Evolutionary conservation across 75 land plant genomes (phyloP).

Genomic region (Selaginella tamariscina): DNA sequence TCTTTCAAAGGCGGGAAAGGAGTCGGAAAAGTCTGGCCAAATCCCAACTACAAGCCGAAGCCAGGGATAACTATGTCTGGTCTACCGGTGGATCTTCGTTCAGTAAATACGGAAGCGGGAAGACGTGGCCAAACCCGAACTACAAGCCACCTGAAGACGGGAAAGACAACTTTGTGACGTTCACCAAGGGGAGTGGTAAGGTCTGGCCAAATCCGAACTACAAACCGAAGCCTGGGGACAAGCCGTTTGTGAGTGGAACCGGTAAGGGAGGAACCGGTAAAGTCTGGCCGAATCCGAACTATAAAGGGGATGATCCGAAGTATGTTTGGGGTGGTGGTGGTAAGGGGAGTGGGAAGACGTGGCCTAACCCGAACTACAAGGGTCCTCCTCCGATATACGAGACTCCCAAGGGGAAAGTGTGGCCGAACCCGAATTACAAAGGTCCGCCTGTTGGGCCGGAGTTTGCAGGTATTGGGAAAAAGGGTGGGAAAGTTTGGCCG

Average conservation of each 20-base stretch:
- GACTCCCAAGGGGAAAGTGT: constrained; percentile 1
- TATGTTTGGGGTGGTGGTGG: background rate
- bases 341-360: background rate
- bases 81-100: background rate
- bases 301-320: background rate
- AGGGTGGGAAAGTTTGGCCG: background rate
- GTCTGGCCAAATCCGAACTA: background rate
- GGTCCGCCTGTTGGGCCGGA: background rate
- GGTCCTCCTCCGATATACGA: background rate
- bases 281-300: background rate
- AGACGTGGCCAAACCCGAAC: background rate
- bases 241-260: background rate
- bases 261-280: background rate
- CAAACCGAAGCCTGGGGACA: background rate
- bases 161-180: background rate
- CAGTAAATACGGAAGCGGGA: background rate
- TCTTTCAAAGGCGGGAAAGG: background rate
- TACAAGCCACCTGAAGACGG: background rate
- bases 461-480: background rate
- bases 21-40: background rate
- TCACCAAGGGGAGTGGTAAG: background rate
- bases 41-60: background rate
- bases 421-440: background rate
- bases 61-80: background rate
- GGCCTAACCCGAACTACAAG: background rate